These are phyloP conservation scores for Mortierella claussenii DNA, from an alignment of 192 early-diverging fungal genomes.

Conservation along the genomic window DNA sequence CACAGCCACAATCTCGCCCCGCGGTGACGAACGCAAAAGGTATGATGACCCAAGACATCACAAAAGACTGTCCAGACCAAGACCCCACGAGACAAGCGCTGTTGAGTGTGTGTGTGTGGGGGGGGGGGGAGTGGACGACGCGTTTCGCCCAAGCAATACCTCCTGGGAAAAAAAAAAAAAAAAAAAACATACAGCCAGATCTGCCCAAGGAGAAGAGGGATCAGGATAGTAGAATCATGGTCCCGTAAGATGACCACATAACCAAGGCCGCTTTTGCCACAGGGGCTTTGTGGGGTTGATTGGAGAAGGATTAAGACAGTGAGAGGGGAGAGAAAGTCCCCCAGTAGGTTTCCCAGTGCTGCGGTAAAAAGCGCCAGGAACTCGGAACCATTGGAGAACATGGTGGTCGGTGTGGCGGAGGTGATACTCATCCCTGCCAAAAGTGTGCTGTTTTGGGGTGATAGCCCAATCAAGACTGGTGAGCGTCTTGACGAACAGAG, in stretches of 20 bases:
- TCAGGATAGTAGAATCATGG: slow-evolving; percentile 68
- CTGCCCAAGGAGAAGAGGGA: slow-evolving; percentile 71
- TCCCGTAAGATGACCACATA: slow-evolving; percentile 63
- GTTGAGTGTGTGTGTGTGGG: too few species aligned
- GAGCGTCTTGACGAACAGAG: slow-evolving; percentile 69
- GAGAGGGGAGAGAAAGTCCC: slow-evolving; percentile 49
- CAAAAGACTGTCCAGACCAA: slow-evolving; percentile 81
- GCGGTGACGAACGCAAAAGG: slow-evolving; percentile 60
- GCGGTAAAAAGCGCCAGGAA: slow-evolving; percentile 72
- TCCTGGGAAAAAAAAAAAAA: too few species aligned
- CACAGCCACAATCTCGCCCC: slow-evolving; percentile 61
- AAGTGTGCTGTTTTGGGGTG: slow-evolving; percentile 62
- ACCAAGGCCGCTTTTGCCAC: slow-evolving; percentile 52
- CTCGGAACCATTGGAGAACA: slow-evolving; percentile 84
- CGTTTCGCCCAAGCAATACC: slow-evolving; percentile 57
- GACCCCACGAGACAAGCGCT: slow-evolving; percentile 66
- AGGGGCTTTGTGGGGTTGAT: slow-evolving; percentile 16
- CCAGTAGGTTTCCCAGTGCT: slow-evolving; percentile 74
- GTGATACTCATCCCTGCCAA: slow-evolving; percentile 72
- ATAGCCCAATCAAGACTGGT: slow-evolving; percentile 60
- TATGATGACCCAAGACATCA: slow-evolving; percentile 68
- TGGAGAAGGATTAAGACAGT: slow-evolving; percentile 39
- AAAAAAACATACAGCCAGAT: slow-evolving; percentile 61
- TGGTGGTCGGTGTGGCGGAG: slow-evolving; percentile 73
- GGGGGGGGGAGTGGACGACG: slow-evolving; percentile 62